Base-by-base conservation (phyloP, 1,284 basidiomycete genomes). In the Irpex sp. region DNA sequence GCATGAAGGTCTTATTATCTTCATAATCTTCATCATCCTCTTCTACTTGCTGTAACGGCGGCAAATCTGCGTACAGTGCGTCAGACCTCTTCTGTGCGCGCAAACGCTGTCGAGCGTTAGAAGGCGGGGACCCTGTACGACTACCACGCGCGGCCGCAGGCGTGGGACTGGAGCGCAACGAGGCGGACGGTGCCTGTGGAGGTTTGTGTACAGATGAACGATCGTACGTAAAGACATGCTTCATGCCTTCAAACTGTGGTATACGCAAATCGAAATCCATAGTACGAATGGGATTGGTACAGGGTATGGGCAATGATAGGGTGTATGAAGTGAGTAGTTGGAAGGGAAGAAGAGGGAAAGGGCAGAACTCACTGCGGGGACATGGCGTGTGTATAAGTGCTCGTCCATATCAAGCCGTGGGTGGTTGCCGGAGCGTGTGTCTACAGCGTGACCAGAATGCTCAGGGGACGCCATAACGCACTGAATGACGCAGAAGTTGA, bases 1-100 rank as follows among this genome's bases (percentile, higher is more conserved):
- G 45, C n/a, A 51, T 18, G 33, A 63, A 56, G 18, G 9, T 52
- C 6, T 28, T 45, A 16, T 21, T 53, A n/a, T 63, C 62, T 9
- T 60, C 62, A 49, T 55, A 52, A 48, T 63, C 62, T 7, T 61
- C 62, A 14, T 58, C 42, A 33, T 61, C 59, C 2, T 57, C 33
- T 18, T 56, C 36, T 16, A 23, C 51, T 19, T 57, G 48, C 8
- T 51, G 42, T 49, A 63, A 21, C 28, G 55, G 48, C 19, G 61
- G 61, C 10, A 63, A 36, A 47, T 63, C 61, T 19, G 39, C 58
- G 36, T 49, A 49, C 7, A 12, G 52, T 7, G 8, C 19, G 16
- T 54, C 52, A 12, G 21, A 28, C 18, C 28, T 16, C 28, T 54
- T 54, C 18, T 12, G 28, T 14, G 21, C 14, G 4, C 52, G 52